phyloP scores from a whole-genome alignment of 106 monocot genomes.

The Apostasia shenzhenica region DNA sequence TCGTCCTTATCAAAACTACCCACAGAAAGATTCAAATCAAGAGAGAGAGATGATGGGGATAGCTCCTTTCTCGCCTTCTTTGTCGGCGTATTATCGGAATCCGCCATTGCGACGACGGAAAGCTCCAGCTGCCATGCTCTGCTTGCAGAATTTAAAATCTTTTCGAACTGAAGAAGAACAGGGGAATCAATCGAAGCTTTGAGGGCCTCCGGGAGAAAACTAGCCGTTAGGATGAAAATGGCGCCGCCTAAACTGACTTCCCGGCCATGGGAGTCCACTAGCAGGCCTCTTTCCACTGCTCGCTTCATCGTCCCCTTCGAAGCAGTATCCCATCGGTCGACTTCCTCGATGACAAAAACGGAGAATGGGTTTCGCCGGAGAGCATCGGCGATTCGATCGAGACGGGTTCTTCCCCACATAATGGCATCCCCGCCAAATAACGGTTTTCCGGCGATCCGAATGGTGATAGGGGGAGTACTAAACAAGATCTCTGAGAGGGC shows the following conservation, averaged over 20 bases:
- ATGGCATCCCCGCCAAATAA: no score
- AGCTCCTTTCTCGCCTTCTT: conserved; percentile 31
- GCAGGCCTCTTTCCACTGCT: conserved; percentile 58
- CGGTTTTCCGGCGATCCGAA: conserved; percentile 10
- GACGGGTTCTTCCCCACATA: conserved; percentile 6
- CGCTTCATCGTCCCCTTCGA: conserved; percentile 37
- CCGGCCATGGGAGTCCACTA: conserved; percentile 68
- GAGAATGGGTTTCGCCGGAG: conserved; percentile 57
- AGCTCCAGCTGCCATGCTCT: conserved; percentile 49
- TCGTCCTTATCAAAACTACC: conserved; percentile 14
- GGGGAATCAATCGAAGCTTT: conserved; percentile 8
- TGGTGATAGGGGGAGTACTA: conserved; percentile 22
- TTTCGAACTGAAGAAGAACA: conserved; percentile 27
- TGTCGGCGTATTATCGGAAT: conserved; percentile 6
- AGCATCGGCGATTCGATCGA: conserved; percentile 46
- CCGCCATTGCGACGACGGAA: conserved; percentile 21
- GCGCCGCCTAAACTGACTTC: conserved; percentile 59
- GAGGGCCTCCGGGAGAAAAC: conserved; percentile 38
- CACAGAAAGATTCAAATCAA: conserved; percentile 62
- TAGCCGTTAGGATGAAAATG: conserved; percentile 51
- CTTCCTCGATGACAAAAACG: conserved; percentile 52
- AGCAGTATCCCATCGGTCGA: conserved; percentile 38
- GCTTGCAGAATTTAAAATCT: conserved; percentile 25
- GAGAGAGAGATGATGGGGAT: conserved; percentile 16
- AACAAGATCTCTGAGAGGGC: conserved; percentile 60